Conservation (phyloP, 768 basidiomycete genomes). For the Boletus subparvulus region DNA sequence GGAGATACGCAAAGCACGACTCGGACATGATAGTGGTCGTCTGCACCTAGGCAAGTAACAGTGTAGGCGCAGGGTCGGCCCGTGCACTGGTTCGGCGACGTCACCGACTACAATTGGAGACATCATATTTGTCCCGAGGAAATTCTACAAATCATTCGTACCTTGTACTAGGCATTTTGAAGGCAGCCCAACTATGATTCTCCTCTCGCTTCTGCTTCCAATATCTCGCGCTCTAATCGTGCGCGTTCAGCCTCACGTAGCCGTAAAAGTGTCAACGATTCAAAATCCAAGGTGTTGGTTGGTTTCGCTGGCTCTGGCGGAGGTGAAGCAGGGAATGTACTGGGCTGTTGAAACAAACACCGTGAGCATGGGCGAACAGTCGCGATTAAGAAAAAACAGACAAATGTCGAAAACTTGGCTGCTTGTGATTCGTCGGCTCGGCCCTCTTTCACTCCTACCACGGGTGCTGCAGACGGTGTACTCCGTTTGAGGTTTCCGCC, state of each 20-base stretch:
- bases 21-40: background rate
- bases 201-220: conserved; percentile 59
- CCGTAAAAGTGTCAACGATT: conserved; percentile 76
- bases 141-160: conserved; percentile 12
- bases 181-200: conserved; percentile 5
- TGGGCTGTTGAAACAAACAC: conserved; percentile 15
- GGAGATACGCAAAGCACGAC: background rate
- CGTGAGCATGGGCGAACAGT: conserved; percentile 3
- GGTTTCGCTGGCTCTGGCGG: conserved; percentile 24
- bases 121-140: conserved; percentile 2
- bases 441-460: background rate
- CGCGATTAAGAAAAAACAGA: background rate
- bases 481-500: conserved; percentile 24
- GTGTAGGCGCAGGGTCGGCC: background rate
- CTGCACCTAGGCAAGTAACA: background rate
- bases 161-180: background rate
- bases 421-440: conserved; percentile 3
- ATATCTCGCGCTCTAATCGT: conserved; percentile 75
- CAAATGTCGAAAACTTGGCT: conserved; percentile 48
- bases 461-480: background rate
- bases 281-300: conserved; percentile 63
- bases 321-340: conserved; percentile 16
- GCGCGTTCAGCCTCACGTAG: conserved; percentile 80
- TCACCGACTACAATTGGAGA: background rate
- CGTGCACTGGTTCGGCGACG: no score